phyloP scores from a whole-genome alignment of 2,329 filamentous ascomycete species.

The Trichophyton schoenleinii region DNA sequence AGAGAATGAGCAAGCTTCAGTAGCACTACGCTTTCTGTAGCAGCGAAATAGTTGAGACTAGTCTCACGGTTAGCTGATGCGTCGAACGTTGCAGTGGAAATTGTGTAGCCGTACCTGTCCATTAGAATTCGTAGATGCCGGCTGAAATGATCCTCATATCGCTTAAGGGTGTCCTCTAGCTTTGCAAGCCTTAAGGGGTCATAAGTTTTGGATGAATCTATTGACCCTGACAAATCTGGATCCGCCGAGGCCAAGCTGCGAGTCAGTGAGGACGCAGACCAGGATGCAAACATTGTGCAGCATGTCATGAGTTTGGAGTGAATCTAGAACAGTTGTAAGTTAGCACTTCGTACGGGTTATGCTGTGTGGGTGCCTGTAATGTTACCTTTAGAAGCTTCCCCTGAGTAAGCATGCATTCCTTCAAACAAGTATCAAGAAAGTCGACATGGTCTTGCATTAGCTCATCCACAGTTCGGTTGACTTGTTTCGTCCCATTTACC shows the following conservation, averaged over 20 bases:
- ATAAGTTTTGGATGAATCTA: conserved; percentile 29
- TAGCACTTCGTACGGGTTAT: conserved; percentile 7
- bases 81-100: background rate
- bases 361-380: conserved; percentile 14
- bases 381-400: conserved; percentile 77
- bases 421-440: conserved; percentile 92
- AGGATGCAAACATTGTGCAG: conserved; percentile 85
- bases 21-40: conserved; percentile 90
- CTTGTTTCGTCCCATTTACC: conserved; percentile 33
- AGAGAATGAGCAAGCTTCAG: conserved; percentile 52
- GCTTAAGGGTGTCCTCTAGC: conserved; percentile 72
- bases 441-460: conserved; percentile 99
- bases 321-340: conserved; percentile 48
- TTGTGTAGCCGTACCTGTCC: conserved; percentile 46
- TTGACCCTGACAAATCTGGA: conserved; percentile 49
- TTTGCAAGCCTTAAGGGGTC: conserved; percentile 55
- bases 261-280: conserved; percentile 66
- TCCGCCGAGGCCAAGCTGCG: conserved; percentile 75
- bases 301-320: conserved; percentile 95
- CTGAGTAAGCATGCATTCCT: conserved; percentile 98
- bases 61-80: conserved; percentile 3
- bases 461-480: conserved; percentile 81
- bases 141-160: conserved; percentile 89
- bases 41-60: conserved; percentile 80
- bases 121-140: conserved; percentile 85